phyloP scores from a whole-genome alignment of 495 filamentous ascomycete genomes.

The Elasticomyces elasticus region DNA sequence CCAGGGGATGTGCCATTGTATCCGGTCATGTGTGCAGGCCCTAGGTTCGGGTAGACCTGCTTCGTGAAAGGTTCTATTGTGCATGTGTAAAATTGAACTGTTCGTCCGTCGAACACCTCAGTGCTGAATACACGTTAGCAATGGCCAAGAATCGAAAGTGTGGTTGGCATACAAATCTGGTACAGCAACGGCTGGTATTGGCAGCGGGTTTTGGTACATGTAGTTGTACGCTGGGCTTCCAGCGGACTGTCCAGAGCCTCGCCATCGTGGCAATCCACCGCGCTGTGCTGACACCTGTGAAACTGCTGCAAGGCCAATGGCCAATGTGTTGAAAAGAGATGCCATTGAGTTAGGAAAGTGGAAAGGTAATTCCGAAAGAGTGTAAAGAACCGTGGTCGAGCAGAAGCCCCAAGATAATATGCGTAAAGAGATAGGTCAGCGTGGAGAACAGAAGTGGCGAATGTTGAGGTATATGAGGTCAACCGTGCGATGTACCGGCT shows the following conservation, averaged over 20 bases:
- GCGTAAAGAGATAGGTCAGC: background rate
- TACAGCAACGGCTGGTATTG: constrained; percentile 40
- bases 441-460: background rate
- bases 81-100: constrained; percentile 40
- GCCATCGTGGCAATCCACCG: background rate
- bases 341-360: background rate
- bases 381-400: background rate
- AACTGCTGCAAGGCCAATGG: constrained; percentile 4
- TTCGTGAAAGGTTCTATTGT: constrained; percentile 38
- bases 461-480: background rate
- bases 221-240: constrained; percentile 35
- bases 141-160: background rate
- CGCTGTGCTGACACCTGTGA: background rate
- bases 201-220: constrained; percentile 39
- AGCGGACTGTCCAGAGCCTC: constrained; percentile 9
- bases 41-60: constrained; percentile 40
- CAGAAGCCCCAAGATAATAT: background rate
- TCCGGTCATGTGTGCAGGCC: constrained; percentile 38
- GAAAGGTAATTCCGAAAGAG: background rate
- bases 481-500: background rate
- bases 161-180: constrained; percentile 30
- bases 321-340: background rate
- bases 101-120: constrained; percentile 22
- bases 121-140: constrained; percentile 13
- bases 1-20: constrained; percentile 47